A percentile compares a stretch with the other conserved stretches of the same genome.
phyloP scores from a whole-genome alignment of 108 stramenopile genomes.

The Cyclostephanos invisitatus region DNA sequence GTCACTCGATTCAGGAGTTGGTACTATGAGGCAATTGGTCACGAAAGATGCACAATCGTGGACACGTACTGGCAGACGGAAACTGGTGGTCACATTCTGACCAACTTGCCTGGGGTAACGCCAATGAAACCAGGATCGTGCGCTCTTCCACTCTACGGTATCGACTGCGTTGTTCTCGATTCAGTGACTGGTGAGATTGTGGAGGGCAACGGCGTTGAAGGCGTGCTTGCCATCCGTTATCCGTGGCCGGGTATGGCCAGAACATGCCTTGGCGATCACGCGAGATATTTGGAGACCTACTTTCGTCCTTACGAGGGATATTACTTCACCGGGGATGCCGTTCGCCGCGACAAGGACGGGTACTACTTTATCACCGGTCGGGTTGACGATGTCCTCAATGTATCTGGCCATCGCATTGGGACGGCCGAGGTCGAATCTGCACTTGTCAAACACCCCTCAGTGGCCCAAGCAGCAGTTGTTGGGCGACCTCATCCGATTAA shows the following conservation, averaged over 20 bases:
- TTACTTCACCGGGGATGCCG: slow-evolving; percentile 90
- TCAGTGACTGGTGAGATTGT: slow-evolving; percentile 61
- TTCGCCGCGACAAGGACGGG: slow-evolving; percentile 78
- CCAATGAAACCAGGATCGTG: slow-evolving; percentile 88
- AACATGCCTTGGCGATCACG: slow-evolving; percentile 85
- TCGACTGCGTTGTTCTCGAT: slow-evolving; percentile 76
- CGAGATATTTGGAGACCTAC: slow-evolving; percentile 79
- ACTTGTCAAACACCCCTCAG: slow-evolving; percentile 74
- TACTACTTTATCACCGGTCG: slow-evolving; percentile 90
- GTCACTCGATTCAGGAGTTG: too few relatives aligned
- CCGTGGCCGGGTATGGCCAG: slow-evolving; percentile 84
- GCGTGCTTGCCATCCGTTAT: slow-evolving; percentile 74
- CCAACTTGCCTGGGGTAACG: slow-evolving; percentile 77
- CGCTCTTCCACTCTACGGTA: slow-evolving; percentile 81
- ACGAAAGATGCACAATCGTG: slow-evolving; percentile 73
- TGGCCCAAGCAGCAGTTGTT: slow-evolving; percentile 87
- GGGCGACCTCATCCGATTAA: slow-evolving; percentile 87
- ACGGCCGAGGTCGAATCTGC: slow-evolving; percentile 86
- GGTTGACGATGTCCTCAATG: slow-evolving; percentile 91
- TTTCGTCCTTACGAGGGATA: slow-evolving; percentile 80
- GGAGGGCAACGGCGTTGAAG: slow-evolving; percentile 74
- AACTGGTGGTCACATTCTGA: slow-evolving; percentile 84
- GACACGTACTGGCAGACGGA: slow-evolving; percentile 94
- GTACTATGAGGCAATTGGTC: slow-evolving; percentile 82
- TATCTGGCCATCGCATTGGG: slow-evolving; percentile 86